Evolutionary conservation across 1,284 basidiomycete species (phyloP).

Genomic region (Quambalaria eucalypti): DNA sequence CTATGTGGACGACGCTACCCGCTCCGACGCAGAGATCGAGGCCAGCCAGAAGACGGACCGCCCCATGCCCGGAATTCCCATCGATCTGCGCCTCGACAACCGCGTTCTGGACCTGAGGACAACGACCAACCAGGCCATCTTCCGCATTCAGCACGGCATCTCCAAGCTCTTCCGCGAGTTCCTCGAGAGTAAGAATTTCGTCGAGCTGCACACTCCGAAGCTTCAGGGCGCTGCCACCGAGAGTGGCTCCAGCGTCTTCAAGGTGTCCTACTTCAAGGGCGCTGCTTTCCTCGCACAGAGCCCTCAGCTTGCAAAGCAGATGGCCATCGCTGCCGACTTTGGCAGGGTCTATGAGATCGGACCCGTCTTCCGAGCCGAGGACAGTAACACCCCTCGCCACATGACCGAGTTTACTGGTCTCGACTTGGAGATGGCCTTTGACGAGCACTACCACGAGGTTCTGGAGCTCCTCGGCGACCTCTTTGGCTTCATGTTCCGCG

Average conservation of each 20-base stretch:
- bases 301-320: conserved; percentile 95
- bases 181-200: conserved; percentile 67
- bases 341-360: conserved; percentile 96
- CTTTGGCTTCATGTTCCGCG: conserved; percentile 45
- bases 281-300: conserved; percentile 89
- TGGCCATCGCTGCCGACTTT: conserved; percentile 97
- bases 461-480: conserved; percentile 42
- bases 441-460: conserved; percentile 89
- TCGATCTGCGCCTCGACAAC: conserved; percentile 87
- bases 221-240: conserved; percentile 95
- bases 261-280: conserved; percentile 96
- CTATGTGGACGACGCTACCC: conserved; percentile 81
- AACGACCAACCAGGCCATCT: conserved; percentile 90
- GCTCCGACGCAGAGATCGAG: conserved; percentile 69
- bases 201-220: conserved; percentile 96
- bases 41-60: conserved; percentile 43
- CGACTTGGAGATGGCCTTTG: conserved; percentile 97
- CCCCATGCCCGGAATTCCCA: conserved; percentile 38
- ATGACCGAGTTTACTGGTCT: conserved; percentile 98
- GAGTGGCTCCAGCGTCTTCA: conserved; percentile 92
- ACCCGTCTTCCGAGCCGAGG: conserved; percentile 88
- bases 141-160: conserved; percentile 80
- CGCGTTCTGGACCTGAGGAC: conserved; percentile 89
- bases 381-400: conserved; percentile 94
- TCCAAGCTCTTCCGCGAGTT: conserved; percentile 80